Conservation (phyloP, 352 stramenopile genomes). For the Phytopythium chamaehyphon region DNA sequence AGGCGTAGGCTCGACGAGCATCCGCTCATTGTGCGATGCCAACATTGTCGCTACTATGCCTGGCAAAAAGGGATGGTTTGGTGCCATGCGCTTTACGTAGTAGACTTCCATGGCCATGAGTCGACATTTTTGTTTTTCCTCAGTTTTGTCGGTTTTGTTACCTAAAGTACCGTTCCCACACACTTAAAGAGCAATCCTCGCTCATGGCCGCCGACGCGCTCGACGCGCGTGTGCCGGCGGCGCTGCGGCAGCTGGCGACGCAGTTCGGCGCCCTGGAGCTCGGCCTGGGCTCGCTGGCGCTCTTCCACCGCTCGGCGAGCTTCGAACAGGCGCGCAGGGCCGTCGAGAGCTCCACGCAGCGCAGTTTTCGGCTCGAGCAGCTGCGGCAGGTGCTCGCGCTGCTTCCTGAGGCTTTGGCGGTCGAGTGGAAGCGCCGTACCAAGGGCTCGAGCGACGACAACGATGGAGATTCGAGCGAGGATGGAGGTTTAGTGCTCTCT, state of each 20-base stretch:
- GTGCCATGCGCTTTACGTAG: too few relatives aligned
- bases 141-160: too few relatives aligned
- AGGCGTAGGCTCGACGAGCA: constrained; percentile 11
- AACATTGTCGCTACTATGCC: too few relatives aligned
- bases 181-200: too few relatives aligned
- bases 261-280: constrained; percentile 76
- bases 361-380: constrained; percentile 42
- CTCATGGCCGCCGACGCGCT: constrained; percentile 13
- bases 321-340: constrained; percentile 59
- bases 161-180: background rate
- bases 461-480: constrained; percentile 1
- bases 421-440: constrained; percentile 38
- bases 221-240: constrained; percentile 32
- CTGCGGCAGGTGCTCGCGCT: constrained; percentile 58
- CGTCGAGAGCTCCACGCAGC: constrained; percentile 67
- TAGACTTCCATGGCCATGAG: too few relatives aligned
- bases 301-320: constrained; percentile 69
- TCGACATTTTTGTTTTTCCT: too few relatives aligned
- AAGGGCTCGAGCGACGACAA: constrained; percentile 17
- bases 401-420: constrained; percentile 39
- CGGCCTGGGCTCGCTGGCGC: constrained; percentile 50
- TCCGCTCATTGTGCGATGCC: too few relatives aligned
- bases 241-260: constrained; percentile 39
- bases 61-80: too few relatives aligned
- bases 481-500: constrained; percentile 24